These are phyloP conservation scores for Fraxinus excelsior DNA, from an alignment of 257 asterid species.

Conservation along the genomic window DNA sequence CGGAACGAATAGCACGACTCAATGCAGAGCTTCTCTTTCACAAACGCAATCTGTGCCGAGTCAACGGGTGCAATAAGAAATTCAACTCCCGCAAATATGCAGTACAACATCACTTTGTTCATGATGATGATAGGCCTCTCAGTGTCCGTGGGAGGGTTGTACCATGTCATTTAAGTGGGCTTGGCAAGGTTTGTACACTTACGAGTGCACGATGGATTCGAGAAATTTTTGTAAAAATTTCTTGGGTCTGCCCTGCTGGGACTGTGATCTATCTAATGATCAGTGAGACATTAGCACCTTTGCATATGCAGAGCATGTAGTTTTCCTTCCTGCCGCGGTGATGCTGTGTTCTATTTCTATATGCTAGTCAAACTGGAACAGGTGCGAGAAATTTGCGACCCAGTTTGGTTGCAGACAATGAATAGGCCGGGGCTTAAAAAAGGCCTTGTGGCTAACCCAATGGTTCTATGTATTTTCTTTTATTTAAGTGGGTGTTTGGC, in stretches of 20 bases:
- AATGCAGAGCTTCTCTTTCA: constrained; percentile 65
- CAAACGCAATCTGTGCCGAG: constrained; percentile 63
- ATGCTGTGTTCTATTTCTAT: not conserved
- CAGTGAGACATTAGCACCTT: no score
- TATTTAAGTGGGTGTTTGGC: no score
- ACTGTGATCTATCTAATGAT: no score
- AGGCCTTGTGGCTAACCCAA: no score
- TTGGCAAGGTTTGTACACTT: constrained; percentile 88
- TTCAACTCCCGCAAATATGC: constrained; percentile 79
- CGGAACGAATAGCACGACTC: no score
- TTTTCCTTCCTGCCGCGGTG: not conserved
- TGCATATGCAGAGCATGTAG: no score
- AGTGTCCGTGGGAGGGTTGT: constrained; percentile 87
- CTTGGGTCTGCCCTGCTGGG: no score
- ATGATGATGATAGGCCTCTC: constrained; percentile 75
- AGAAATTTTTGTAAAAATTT: no score
- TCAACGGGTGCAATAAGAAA: constrained; percentile 74
- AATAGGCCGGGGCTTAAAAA: no score
- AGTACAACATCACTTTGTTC: constrained; percentile 78
- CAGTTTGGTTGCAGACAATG: no score
- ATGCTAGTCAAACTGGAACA: not conserved
- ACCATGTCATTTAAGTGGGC: constrained; percentile 91
- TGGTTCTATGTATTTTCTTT: no score
- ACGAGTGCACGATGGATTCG: constrained; percentile 68
- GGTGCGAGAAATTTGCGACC: no score